Evolutionary conservation across 495 filamentous ascomycete species (phyloP).

Genomic region (Aspergillus bridgeri): DNA sequence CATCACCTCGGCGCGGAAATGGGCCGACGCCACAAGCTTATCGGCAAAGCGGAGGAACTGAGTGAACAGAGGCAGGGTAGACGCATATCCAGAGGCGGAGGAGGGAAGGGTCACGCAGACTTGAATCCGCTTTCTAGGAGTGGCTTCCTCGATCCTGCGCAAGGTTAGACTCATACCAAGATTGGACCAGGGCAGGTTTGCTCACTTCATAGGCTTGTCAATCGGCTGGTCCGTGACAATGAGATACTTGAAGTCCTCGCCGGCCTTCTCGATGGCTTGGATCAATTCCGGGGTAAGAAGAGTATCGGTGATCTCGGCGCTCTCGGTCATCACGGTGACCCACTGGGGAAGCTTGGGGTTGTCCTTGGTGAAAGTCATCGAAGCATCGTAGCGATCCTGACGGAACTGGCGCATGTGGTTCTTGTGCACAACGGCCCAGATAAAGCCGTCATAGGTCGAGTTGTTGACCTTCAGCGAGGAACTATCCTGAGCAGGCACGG

Average conservation of each 20-base stretch:
- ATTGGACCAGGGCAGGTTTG: not conserved
- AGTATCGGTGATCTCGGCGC: constrained; percentile 87
- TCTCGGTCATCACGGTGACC: constrained; percentile 95
- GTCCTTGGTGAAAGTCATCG: constrained; percentile 88
- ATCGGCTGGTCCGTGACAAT: constrained; percentile 88
- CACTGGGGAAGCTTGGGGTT: constrained; percentile 84
- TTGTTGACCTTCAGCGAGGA: constrained; percentile 55
- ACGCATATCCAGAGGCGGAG: constrained; percentile 51
- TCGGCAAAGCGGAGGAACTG: constrained; percentile 85
- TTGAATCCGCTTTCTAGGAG: constrained; percentile 80
- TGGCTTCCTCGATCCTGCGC: constrained; percentile 77
- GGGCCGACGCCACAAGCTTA: constrained; percentile 67
- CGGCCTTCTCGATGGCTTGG: constrained; percentile 74
- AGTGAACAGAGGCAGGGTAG: constrained; percentile 70
- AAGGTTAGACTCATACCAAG: constrained; percentile 10
- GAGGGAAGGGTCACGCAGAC: constrained; percentile 71
- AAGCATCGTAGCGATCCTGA: constrained; percentile 91
- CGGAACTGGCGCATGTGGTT: constrained; percentile 84
- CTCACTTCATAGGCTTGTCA: constrained; percentile 85
- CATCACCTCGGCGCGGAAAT: constrained; percentile 85
- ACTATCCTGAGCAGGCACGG: constrained; percentile 51
- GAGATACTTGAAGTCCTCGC: constrained; percentile 79
- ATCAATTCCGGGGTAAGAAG: constrained; percentile 81
- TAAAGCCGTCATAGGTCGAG: constrained; percentile 83
- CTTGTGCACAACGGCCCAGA: constrained; percentile 96